phyloP scores from a whole-genome alignment of 2,329 filamentous ascomycete genomes.

The Colletotrichum ledebouriae region DNA sequence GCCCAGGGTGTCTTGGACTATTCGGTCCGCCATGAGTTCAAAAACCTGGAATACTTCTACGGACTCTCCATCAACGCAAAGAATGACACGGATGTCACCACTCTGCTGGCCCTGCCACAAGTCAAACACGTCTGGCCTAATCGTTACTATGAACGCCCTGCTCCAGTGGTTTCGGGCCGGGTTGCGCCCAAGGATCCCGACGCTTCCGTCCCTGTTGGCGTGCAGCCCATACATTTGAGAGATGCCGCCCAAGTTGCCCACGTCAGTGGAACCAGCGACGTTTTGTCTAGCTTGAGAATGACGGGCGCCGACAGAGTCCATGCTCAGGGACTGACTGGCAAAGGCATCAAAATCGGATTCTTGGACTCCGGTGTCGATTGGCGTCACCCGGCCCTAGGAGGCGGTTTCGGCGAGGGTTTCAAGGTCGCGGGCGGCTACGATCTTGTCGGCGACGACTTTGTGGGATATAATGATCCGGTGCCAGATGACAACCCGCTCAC shows the following conservation, averaged over 20 bases:
- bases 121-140: conserved; percentile 43
- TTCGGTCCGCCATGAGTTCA: conserved; percentile 39
- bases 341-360: conserved; percentile 55
- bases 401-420: conserved; percentile 37
- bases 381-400: conserved; percentile 47
- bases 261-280: conserved; percentile 34
- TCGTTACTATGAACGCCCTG: conserved; percentile 35
- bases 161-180: conserved; percentile 27
- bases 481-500: conserved; percentile 30
- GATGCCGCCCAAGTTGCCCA: conserved; percentile 20
- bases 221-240: conserved; percentile 9
- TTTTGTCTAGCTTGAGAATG: conserved; percentile 32
- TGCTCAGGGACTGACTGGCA: conserved; percentile 52
- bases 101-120: conserved; percentile 34
- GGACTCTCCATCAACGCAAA: conserved; percentile 42
- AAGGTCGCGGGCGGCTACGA: conserved; percentile 46
- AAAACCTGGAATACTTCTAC: conserved; percentile 41
- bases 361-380: conserved; percentile 58
- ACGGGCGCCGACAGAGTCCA: conserved; percentile 57
- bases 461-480: conserved; percentile 46
- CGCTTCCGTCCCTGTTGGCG: conserved; percentile 5
- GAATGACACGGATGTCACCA: conserved; percentile 23
- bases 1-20: conserved; percentile 34
- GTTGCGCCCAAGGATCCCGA: conserved; percentile 1
- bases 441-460: conserved; percentile 48